Conservation (phyloP, 2,329 filamentous ascomycete species). For the Tolypocladium amazonense region DNA sequence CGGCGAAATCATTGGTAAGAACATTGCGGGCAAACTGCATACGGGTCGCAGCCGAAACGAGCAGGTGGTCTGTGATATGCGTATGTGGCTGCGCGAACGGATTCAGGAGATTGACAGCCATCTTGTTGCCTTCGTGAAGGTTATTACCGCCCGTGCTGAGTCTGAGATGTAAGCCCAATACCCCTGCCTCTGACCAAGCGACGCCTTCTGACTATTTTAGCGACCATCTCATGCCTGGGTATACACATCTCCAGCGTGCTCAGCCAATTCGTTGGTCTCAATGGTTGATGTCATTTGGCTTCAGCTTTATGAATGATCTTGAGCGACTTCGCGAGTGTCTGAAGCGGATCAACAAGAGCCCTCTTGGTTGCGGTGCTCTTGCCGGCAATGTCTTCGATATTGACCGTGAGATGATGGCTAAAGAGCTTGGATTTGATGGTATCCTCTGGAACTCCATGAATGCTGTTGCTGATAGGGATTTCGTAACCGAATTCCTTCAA, state of each 20-base stretch:
- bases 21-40: slow-evolving; percentile 80
- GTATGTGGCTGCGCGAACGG: slow-evolving; percentile 74
- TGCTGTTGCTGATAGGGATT: slow-evolving; percentile 68
- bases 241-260: slow-evolving; percentile 78
- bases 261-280: slow-evolving; percentile 73
- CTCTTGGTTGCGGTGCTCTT: slow-evolving; percentile 66
- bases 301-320: slow-evolving; percentile 62
- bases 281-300: slow-evolving; percentile 68
- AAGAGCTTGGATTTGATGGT: slow-evolving; percentile 67
- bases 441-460: slow-evolving; percentile 69
- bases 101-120: slow-evolving; percentile 58
- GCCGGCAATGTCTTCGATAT: slow-evolving; percentile 77
- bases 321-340: slow-evolving; percentile 66
- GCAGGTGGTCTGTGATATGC: slow-evolving; percentile 84
- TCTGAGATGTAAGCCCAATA: no score
- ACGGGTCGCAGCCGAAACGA: slow-evolving; percentile 83
- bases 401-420: slow-evolving; percentile 19
- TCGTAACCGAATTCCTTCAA: slow-evolving; percentile 70
- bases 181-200: no score
- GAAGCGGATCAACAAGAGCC: slow-evolving; percentile 60
- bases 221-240: slow-evolving; percentile 73
- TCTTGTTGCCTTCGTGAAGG: slow-evolving; percentile 58
- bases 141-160: slow-evolving; percentile 60
- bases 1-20: slow-evolving; percentile 77
- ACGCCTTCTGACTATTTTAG: no score